Evolutionary conservation across 2,329 filamentous ascomycete genomes (phyloP), one percentile per base, ranked within the genome.

Genomic region (Colletotrichum phormii): DNA sequence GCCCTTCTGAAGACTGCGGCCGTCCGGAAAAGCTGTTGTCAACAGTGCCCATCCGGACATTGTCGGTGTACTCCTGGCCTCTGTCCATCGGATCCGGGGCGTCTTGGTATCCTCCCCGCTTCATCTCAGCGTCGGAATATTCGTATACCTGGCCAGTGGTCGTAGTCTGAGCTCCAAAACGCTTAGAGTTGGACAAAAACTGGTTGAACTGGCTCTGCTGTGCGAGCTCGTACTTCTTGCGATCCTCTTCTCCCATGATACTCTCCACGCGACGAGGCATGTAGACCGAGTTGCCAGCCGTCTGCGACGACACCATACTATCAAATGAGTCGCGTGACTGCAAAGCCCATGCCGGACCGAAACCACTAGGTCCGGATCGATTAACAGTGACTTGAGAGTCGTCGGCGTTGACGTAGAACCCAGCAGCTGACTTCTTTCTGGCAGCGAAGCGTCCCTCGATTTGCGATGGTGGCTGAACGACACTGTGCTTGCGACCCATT

Each of bases 391-490:
- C 31, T 22, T 55, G 67, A 6, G 71, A 92, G 75, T 94, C 92
- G 79, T 94, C 92, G 11, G 85, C 84, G 78, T 94, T 91, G 73
- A 89, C 85, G 80, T 95, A 95, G 82, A 89, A 92, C 31, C 92
- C 93, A 64, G 90, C 89, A 12, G 91, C 86, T 46, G 92, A 88
- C 77, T 89, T 88, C 78, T 93, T 89, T 3, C 93, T 90, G 9
- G 92, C 90, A 3, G 92, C 90, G 79, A 98, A 97, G 75, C 92
- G 91, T 70, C 95, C 95, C 77, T 96, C 93, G 49, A 97, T 84
- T 71, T 89, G 89, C 75, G 92, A 89, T 0, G 93, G 92, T 0
- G 96, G 95, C 76, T 93, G 90, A 26, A 98, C 85, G 53, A 81
- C 90, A 86, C 81, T 92, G 82, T 79, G 87, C 76, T 81, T 85